Conservation (phyloP, 2,329 filamentous ascomycete genomes). For the Cladosporium sp. region DNA sequence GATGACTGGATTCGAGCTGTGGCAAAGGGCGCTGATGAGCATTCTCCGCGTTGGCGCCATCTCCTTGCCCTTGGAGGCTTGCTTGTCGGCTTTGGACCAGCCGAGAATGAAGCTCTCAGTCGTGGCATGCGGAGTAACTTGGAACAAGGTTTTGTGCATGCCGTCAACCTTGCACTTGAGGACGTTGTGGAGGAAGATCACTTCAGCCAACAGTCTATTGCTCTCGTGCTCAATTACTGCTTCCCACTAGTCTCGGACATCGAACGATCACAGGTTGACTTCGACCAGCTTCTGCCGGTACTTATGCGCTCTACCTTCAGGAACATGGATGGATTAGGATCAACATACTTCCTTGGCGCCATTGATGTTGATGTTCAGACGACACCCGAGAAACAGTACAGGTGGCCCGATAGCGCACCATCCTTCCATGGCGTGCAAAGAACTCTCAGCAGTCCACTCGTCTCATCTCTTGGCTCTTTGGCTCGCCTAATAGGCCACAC, state of each 20-base stretch:
- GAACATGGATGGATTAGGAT: slow-evolving; percentile 67
- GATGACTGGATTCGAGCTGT: slow-evolving; percentile 58
- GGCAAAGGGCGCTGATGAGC: slow-evolving; percentile 57
- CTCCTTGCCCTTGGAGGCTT: slow-evolving; percentile 75
- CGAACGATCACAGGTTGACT: slow-evolving; percentile 58
- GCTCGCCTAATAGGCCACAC: slow-evolving; percentile 63
- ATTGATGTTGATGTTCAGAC: slow-evolving; percentile 65
- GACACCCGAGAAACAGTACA: slow-evolving; percentile 50
- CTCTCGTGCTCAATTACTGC: slow-evolving; percentile 70
- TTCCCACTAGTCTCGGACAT: slow-evolving; percentile 66
- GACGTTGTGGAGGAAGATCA: slow-evolving; percentile 53
- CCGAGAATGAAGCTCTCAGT: slow-evolving; percentile 61
- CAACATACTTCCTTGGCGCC: slow-evolving; percentile 68
- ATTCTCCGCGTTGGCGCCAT: slow-evolving; percentile 73
- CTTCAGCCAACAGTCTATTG: slow-evolving; percentile 48
- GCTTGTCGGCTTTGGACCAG: slow-evolving; percentile 68
- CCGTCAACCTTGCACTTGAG: slow-evolving; percentile 69
- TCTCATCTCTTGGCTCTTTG: slow-evolving; percentile 64
- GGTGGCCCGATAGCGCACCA: slow-evolving; percentile 58
- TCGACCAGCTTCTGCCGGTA: slow-evolving; percentile 65
- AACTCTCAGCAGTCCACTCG: slow-evolving; percentile 58
- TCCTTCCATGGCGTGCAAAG: slow-evolving; percentile 59
- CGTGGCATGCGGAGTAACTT: slow-evolving; percentile 61
- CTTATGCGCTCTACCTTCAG: slow-evolving; percentile 65
- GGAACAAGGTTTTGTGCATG: slow-evolving; percentile 68